Evolutionary conservation across 148 eudicot genomes (phyloP), one percentile per base, ranked within the genome.

Genomic region (Dianthus caryophyllus): DNA sequence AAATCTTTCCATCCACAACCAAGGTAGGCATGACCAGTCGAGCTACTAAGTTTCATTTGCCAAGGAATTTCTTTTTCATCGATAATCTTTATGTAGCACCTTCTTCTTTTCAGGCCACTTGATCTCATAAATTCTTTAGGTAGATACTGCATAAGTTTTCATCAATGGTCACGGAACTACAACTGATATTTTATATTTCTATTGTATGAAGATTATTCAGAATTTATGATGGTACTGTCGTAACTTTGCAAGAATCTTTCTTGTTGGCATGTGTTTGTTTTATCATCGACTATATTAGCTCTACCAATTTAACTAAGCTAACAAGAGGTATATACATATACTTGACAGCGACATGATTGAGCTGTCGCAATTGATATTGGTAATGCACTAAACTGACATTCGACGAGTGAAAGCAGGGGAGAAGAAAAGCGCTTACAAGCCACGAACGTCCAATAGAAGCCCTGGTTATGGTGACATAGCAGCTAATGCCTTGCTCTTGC

Each of bases 401-500:
- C 50, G 17, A 47, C n/a, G 9, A 46, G 5, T 27, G n/a, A n/a
- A n/a, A n/a, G n/a, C n/a, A n/a, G n/a, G n/a, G n/a, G n/a, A n/a
- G n/a, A n/a, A n/a, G n/a, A 10, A 64, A 51, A 49, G 30, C 26
- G 50, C 70, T 66, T 66, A 66, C 70, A 21, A 66, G 8, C 31
- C 12, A 10, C 22, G 70, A 20, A 2, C 9, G 10, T 5, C 36
- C 36, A 36, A 4, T 2, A 43, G 60, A 39, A 14, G 21, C 18
- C 21, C 13, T 10, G 14, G 31, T 66, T 20, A 66, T 24, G 27
- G 60, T 33, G 48, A 66, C 30, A 41, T 21, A 20, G 24, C 70
- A 52, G 18, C 30, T 7, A 21, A 36, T 1, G 4, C 5, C 3
- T 14, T 13, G 47, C 9, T n/a, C 46, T 13, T 30, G 18, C 6